Evolutionary conservation across 2,329 filamentous ascomycete genomes (phyloP).

Genomic region (Alternaria metachromatica): DNA sequence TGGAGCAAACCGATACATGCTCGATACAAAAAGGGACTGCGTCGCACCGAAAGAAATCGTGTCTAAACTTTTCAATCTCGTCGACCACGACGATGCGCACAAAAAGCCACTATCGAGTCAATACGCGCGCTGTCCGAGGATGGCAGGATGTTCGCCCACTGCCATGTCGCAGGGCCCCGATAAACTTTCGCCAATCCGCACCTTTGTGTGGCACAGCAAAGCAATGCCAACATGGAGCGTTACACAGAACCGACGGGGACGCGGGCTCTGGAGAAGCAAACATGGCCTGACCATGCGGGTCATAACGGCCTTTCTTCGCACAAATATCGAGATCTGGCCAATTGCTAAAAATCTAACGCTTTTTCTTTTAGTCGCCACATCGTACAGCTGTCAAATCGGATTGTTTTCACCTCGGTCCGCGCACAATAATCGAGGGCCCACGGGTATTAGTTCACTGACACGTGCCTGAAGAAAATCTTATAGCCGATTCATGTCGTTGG

Average conservation of each 20-base stretch:
- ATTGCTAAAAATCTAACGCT: not conserved
- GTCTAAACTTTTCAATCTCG: slow-evolving; percentile 10
- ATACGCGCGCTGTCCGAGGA: slow-evolving; percentile 16
- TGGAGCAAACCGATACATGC: slow-evolving; percentile 13
- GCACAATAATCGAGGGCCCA: not conserved
- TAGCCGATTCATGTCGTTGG: slow-evolving; percentile 12
- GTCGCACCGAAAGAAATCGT: slow-evolving; percentile 10
- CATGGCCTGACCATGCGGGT: slow-evolving; percentile 19
- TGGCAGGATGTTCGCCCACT: slow-evolving; percentile 8
- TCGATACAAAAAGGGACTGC: slow-evolving; percentile 8
- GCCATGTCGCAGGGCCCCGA: slow-evolving; percentile 7
- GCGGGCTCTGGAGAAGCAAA: slow-evolving; percentile 1
- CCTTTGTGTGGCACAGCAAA: slow-evolving; percentile 32
- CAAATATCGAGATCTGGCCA: slow-evolving; percentile 10
- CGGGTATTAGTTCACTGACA: not conserved
- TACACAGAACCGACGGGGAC: slow-evolving; percentile 14
- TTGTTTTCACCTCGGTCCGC: slow-evolving; percentile 11
- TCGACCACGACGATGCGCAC: slow-evolving; percentile 8
- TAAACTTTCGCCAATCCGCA: slow-evolving; percentile 22
- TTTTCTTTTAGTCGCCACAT: slow-evolving; percentile 12
- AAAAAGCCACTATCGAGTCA: slow-evolving; percentile 26
- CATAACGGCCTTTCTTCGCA: slow-evolving; percentile 14
- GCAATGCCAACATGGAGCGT: slow-evolving; percentile 8
- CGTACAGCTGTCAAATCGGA: slow-evolving; percentile 5
- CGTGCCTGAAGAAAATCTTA: slow-evolving; percentile 3